phyloP scores from a whole-genome alignment of 2,329 filamentous ascomycete species.

The Eurotiales sp. region DNA sequence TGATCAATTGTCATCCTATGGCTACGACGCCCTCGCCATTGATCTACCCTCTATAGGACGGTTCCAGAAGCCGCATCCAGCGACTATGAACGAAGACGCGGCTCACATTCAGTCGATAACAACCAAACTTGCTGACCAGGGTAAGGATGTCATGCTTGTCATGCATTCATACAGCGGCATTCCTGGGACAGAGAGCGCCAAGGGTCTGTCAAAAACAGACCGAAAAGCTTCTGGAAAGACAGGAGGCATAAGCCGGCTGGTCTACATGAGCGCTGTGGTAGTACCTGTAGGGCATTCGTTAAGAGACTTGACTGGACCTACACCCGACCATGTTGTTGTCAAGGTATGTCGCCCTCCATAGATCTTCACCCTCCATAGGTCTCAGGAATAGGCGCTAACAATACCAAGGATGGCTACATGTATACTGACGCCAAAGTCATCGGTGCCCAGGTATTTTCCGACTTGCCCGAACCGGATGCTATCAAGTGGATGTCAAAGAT shows the following conservation, averaged over 20 bases:
- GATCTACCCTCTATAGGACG: not conserved
- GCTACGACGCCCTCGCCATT: not conserved
- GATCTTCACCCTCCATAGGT: not conserved
- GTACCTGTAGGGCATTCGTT: not conserved
- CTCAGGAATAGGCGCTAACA: not conserved
- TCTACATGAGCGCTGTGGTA: not conserved
- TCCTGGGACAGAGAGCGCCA: not conserved
- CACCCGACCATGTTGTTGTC: not conserved
- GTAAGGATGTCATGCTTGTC: not conserved
- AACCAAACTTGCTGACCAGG: not conserved
- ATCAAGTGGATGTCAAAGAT: not conserved
- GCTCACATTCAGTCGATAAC: not conserved
- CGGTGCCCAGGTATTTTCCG: not conserved
- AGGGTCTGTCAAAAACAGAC: not conserved
- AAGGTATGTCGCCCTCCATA: not conserved
- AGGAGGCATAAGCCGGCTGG: not conserved
- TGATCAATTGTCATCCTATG: not conserved
- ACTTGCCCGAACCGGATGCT: not conserved
- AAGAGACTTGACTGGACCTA: not conserved
- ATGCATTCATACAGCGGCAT: constrained; percentile 3
- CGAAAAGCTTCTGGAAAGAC: not conserved
- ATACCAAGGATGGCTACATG: not conserved
- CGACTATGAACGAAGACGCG: not conserved
- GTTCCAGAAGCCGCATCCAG: not conserved
- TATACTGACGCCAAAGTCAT: not conserved